Evolutionary conservation across 2,329 filamentous ascomycete species (phyloP), one percentile per base, ranked within the genome.

Genomic region (Clarireedia sp.): DNA sequence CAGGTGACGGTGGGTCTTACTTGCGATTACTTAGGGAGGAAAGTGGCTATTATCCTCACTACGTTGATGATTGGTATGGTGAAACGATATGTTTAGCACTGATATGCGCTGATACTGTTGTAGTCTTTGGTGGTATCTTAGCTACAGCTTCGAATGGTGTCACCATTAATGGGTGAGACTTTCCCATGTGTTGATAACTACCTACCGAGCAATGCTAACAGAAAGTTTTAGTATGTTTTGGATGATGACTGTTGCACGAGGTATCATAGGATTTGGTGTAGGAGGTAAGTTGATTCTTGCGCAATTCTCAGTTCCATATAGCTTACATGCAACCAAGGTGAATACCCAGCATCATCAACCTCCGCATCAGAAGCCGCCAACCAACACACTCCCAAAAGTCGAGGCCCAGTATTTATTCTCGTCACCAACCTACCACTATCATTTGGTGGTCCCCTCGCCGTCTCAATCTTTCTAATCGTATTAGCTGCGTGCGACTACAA

Each of bases 161-260:
- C 5, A 78, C 75, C 2, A 71, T 74, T 33, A 57, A 73, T 17
- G 74, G 59, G 57, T 58, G 57, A 36, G 46, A 37, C 24, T 9
- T 19, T 43, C 5, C 3, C 14, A 10, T 9, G n/a, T 3, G 1
- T 10, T 21, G 16, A 9, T 38, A 2, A 1, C 29, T 16, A 8
- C n/a, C 29, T 33, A 12, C 12, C 9, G 29, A 33, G 29, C 5
- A 12, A 33, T 21, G 12, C 48, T 53, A 26, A 58, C 21, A 21
- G 12, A 4, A 5, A 9, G 24, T 12, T 14, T 5, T 29, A 59
- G 73, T 55, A 78, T 79, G 74, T 75, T 77, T 54, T 78, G 75
- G 75, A 78, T 78, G 71, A 68, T 78, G 69, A 76, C 73, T 0
- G 66, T 78, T 17, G 71, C 75, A 5, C 71, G 77, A 43, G 76